A percentile compares a stretch with the other conserved stretches of the same genome.
Evolutionary conservation across 805 yeast species (phyloP).

Genomic region (Ogataea thermomethanolica): DNA sequence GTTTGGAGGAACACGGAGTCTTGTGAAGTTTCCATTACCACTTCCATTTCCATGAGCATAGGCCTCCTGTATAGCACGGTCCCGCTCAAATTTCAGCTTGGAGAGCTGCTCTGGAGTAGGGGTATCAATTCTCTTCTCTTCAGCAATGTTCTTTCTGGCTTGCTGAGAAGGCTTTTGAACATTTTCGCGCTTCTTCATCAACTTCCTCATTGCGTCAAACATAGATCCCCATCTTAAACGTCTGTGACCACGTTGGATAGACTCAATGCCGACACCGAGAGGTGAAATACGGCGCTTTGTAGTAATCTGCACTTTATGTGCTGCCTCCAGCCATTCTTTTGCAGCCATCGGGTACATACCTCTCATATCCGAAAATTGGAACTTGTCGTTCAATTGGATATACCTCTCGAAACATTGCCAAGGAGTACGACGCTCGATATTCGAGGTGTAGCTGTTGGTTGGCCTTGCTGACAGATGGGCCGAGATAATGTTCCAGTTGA

Average conservation of each 20-base stretch:
- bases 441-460: conserved; percentile 71
- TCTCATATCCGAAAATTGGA: conserved; percentile 80
- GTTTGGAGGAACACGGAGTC: conserved; percentile 22
- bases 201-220: conserved; percentile 91
- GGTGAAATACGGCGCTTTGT: conserved; percentile 89
- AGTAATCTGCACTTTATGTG: conserved; percentile 82
- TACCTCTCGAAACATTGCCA: conserved; percentile 99
- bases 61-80: conserved; percentile 77
- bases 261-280: conserved; percentile 87
- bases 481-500: conserved; percentile 91
- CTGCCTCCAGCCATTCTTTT: conserved; percentile 88
- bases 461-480: conserved; percentile 69
- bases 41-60: conserved; percentile 36
- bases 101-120: conserved; percentile 86
- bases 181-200: conserved; percentile 84
- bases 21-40: conserved; percentile 18
- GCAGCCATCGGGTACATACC: conserved; percentile 83
- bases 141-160: conserved; percentile 29
- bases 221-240: conserved; percentile 93
- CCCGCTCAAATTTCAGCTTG: conserved; percentile 78
- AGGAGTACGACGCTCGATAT: conserved; percentile 92
- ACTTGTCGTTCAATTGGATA: conserved; percentile 85
- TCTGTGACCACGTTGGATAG: conserved; percentile 89
- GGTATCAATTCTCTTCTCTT: conserved; percentile 40
- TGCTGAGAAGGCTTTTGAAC: conserved; percentile 56